Base-by-base conservation (phyloP, 2,329 filamentous ascomycete species). In the Pyrenochaeta sp. region DNA sequence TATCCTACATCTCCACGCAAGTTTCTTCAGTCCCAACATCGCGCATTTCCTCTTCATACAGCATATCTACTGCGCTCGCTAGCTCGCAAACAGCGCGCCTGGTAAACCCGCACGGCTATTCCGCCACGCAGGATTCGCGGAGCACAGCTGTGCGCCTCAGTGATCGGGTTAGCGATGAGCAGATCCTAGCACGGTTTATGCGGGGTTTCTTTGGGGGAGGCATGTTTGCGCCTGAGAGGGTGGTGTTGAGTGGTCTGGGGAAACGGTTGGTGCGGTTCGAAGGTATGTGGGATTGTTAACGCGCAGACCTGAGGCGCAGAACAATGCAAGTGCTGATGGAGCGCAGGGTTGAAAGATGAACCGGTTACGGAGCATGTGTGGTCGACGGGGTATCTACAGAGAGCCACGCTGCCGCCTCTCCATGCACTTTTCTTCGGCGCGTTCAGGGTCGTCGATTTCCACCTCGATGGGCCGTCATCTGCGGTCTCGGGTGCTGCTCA, bases 161-260 rank as follows among this genome's bases (percentile, higher is more conserved):
- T n/a, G 10, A 22, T 7, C 13, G 11, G 4, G 2, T 51, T 3
- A 29, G 35, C 3, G 44, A 55, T 38, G 51, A 55, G 18, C 34
- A 29, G 8, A 30, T 55, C 5, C 18, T 57, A 4, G 45, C 47
- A 14, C 34, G 29, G 15, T 57, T 52, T 24, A 31, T 52, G 1
- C 50, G 52, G 18, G 53, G 51, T 9, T 57, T 54, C 29, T 57
- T 54, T 28, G 53, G 51, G 1, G 48, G 53, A 1, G 41, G 43
- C 27, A 43, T 50, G 6, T 50, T 57, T 4, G 35, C 28, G 5
- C 45, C 48, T 7, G 53, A 57, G 24, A 20, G 40, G 5, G 15
- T 7, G 4, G 8, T 52, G 1, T 30, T 57, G 29, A 26, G 28
- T 8, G 13, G 22, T 6, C 13, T 44, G 15, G 20, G 35, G 9